These are phyloP conservation scores for Penstemon newberryi DNA, from an alignment of 257 asterid genomes.

Conservation along the genomic window DNA sequence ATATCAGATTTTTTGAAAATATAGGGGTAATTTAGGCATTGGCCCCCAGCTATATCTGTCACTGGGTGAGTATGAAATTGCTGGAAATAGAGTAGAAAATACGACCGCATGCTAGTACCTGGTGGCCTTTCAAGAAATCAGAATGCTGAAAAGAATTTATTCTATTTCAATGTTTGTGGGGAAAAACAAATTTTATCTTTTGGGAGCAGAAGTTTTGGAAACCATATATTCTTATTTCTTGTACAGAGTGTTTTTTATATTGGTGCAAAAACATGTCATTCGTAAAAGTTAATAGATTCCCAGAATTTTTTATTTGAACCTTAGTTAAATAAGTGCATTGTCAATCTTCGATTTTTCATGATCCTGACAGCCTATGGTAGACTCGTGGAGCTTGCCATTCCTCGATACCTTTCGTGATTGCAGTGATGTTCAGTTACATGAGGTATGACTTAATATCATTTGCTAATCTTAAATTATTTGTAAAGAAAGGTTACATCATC, in stretches of 20 bases:
- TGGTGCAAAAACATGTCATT: constrained; percentile 4
- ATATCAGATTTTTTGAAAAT: too few relatives aligned
- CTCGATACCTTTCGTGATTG: constrained; percentile 54
- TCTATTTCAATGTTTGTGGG: neutral
- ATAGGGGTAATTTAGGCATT: too few relatives aligned
- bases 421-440: constrained; percentile 53
- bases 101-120: too few relatives aligned
- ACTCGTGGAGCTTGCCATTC: constrained; percentile 82
- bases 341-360: constrained; percentile 17
- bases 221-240: too few relatives aligned
- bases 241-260: constrained; percentile 5
- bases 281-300: neutral
- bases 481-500: neutral
- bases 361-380: constrained; percentile 67
- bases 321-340: constrained; percentile 4
- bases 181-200: neutral
- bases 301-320: neutral
- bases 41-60: too few relatives aligned
- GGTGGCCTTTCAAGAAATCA: too few relatives aligned
- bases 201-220: constrained; percentile 11
- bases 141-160: too few relatives aligned
- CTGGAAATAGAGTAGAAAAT: too few relatives aligned
- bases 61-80: too few relatives aligned
- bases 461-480: constrained; percentile 1
- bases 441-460: constrained; percentile 46